Evolutionary conservation across 2,329 filamentous ascomycete genomes (phyloP).

Genomic region (Phialocephala sp.): DNA sequence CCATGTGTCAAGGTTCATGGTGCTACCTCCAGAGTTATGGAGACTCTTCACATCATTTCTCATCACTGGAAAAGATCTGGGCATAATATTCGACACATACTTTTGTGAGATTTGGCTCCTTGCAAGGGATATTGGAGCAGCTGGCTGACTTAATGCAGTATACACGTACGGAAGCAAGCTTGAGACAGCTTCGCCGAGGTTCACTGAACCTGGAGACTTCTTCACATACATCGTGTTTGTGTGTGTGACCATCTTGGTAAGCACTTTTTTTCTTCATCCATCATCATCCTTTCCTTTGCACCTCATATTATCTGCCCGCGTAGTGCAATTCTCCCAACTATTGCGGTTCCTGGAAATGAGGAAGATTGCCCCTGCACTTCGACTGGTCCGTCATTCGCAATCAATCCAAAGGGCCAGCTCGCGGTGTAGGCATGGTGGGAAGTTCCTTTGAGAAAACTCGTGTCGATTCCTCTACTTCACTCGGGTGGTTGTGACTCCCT

Average conservation of each 20-base stretch:
- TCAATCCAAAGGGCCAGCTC: constrained; percentile 54
- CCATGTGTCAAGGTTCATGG: constrained; percentile 54
- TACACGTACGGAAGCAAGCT: constrained; percentile 70
- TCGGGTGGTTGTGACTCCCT: constrained; percentile 47
- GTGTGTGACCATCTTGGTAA: constrained; percentile 66
- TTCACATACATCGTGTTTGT: constrained; percentile 70
- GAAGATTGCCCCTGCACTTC: constrained; percentile 63
- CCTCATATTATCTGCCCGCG: constrained; percentile 69
- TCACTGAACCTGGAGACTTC: constrained; percentile 68
- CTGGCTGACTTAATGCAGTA: constrained; percentile 49
- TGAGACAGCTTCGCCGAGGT: constrained; percentile 65
- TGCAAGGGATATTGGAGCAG: not conserved
- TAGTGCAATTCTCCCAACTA: constrained; percentile 56
- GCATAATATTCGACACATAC: constrained; percentile 71
- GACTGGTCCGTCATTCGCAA: constrained; percentile 58
- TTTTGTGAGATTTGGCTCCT: constrained; percentile 55
- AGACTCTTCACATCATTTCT: constrained; percentile 45
- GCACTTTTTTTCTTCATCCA: constrained; percentile 42
- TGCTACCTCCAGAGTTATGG: constrained; percentile 51
- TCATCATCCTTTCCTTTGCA: constrained; percentile 38
- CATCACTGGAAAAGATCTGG: constrained; percentile 42
- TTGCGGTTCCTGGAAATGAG: constrained; percentile 64
- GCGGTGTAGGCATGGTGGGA: constrained; percentile 63
- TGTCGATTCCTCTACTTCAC: constrained; percentile 45
- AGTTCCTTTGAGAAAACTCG: constrained; percentile 56